A percentile compares a stretch with the other conserved stretches of the same genome.
phyloP scores from a whole-genome alignment of 192 early-diverging fungal species.

The Linderina pennispora region DNA sequence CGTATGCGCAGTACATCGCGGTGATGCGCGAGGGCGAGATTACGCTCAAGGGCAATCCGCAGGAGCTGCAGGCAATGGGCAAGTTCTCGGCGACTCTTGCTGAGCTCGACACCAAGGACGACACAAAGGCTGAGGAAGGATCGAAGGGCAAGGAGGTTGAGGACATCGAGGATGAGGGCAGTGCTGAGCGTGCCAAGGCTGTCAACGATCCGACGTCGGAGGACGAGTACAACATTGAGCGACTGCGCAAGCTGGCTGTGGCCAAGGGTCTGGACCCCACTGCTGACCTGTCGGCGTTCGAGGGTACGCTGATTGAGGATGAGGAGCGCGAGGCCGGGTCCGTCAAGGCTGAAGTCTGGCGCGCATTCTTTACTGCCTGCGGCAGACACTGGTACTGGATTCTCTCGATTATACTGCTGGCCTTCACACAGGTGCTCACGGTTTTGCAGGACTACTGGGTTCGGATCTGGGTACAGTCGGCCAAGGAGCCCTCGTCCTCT shows the following conservation, averaged over 20 bases:
- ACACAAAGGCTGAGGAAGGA: slow-evolving; percentile 22
- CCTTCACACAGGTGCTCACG: slow-evolving; percentile 26
- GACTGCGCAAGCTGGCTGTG: slow-evolving; percentile 4
- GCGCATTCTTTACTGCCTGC: slow-evolving; percentile 57
- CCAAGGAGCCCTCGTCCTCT: background rate
- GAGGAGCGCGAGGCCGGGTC: slow-evolving; percentile 73
- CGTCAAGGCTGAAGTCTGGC: slow-evolving; percentile 64
- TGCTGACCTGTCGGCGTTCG: slow-evolving; percentile 3
- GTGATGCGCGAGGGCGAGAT: slow-evolving; percentile 64
- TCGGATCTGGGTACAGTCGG: slow-evolving; percentile 45
- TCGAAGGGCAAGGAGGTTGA: background rate
- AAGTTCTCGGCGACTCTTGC: slow-evolving; percentile 8
- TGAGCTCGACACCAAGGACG: slow-evolving; percentile 15
- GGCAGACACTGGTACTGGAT: slow-evolving; percentile 55
- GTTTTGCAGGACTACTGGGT: slow-evolving; percentile 54
- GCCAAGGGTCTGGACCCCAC: slow-evolving; percentile 32
- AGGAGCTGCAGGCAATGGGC: slow-evolving; percentile 41
- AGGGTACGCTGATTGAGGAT: slow-evolving; percentile 60
- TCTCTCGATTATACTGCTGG: slow-evolving; percentile 38
- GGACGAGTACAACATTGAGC: slow-evolving; percentile 8
- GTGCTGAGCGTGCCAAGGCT: slow-evolving; percentile 33
- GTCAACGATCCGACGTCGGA: slow-evolving; percentile 9
- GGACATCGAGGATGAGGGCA: slow-evolving; percentile 9
- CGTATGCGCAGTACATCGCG: slow-evolving; percentile 50
- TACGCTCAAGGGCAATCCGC: slow-evolving; percentile 47